Percentiles rank a stretch among this genome's conserved stretches.
Conservation (phyloP, 306 rosid genomes). For the Dryas drummondii region DNA sequence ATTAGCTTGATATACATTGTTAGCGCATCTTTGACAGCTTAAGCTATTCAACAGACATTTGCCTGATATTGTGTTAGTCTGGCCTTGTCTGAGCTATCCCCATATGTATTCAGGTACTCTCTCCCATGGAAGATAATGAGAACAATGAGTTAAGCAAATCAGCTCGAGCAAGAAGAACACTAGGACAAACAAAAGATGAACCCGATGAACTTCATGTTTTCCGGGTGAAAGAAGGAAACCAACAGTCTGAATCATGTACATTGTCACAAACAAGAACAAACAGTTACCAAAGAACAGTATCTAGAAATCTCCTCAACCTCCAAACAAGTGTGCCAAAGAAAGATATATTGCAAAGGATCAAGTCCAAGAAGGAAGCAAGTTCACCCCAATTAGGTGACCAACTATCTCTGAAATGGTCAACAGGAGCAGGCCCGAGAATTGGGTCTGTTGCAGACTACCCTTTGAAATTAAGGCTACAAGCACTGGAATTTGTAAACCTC, state of each 20-base stretch:
- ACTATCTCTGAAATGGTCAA: constrained; percentile 22
- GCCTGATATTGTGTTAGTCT: no score
- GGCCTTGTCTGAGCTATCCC: not conserved
- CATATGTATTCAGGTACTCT: constrained; percentile 9
- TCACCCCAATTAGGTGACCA: constrained; percentile 22
- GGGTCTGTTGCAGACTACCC: constrained; percentile 31
- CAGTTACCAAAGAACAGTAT: constrained; percentile 9
- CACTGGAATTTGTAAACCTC: constrained; percentile 24
- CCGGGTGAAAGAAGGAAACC: not conserved
- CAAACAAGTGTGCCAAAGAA: not conserved
- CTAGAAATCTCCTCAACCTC: constrained; percentile 14
- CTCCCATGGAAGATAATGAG: constrained; percentile 12
- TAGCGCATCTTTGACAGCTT: no score
- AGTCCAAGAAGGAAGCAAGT: constrained; percentile 23
- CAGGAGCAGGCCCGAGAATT: constrained; percentile 29
- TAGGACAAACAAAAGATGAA: not conserved
- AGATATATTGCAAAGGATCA: constrained; percentile 27
- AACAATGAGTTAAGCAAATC: not conserved
- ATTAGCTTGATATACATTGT: no score
- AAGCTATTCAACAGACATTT: not conserved
- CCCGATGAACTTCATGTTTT: not conserved
- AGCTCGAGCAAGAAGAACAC: constrained; percentile 7
- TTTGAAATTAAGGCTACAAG: constrained; percentile 21
- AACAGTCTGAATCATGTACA: constrained; percentile 5
- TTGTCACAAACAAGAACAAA: not conserved